These are phyloP conservation scores for Scedosporium boydii DNA, from an alignment of 2,329 filamentous ascomycete species.

Conservation along the genomic window DNA sequence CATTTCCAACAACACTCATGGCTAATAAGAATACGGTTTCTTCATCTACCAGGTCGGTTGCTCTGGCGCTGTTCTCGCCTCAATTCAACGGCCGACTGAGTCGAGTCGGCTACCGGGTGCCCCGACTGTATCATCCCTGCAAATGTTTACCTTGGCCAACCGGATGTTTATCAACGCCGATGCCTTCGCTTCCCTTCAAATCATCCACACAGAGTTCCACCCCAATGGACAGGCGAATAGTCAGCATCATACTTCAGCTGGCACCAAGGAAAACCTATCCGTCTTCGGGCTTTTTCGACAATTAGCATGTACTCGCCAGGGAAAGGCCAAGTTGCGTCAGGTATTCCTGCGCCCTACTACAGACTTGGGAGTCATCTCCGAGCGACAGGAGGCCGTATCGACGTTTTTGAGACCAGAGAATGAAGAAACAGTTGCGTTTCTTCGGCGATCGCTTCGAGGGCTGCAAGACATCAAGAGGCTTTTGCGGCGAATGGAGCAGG, in stretches of 20 bases:
- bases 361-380: constrained; percentile 56
- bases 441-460: constrained; percentile 54
- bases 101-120: background rate
- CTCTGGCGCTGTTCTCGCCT: constrained; percentile 74
- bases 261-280: constrained; percentile 71
- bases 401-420: constrained; percentile 63
- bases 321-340: constrained; percentile 63
- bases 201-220: constrained; percentile 73
- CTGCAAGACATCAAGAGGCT: constrained; percentile 67
- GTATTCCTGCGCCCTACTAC: constrained; percentile 72
- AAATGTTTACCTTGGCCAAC: constrained; percentile 62
- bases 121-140: constrained; percentile 53
- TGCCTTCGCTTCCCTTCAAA: constrained; percentile 72
- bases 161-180: constrained; percentile 74
- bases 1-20: background rate
- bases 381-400: constrained; percentile 61
- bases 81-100: constrained; percentile 57
- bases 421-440: constrained; percentile 37
- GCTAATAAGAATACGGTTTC: background rate
- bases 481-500: constrained; percentile 65
- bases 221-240: constrained; percentile 58
- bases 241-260: constrained; percentile 20
- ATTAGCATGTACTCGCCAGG: constrained; percentile 69
- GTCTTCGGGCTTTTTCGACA: constrained; percentile 74
- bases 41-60: constrained; percentile 54